phyloP scores from a whole-genome alignment of 371 early-diverging fungal species.

The Amoeboaphelidium occidentale region DNA sequence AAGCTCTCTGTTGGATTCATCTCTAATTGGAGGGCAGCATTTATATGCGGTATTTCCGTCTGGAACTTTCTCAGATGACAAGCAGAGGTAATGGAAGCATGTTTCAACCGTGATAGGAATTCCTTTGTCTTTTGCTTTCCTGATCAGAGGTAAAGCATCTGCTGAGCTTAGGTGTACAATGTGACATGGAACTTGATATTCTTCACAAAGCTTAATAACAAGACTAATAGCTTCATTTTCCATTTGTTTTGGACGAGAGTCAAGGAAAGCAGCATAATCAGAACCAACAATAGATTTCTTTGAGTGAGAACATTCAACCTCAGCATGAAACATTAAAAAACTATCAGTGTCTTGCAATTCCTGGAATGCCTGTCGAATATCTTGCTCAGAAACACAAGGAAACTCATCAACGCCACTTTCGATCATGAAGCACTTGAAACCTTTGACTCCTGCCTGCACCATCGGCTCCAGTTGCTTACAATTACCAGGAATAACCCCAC shows the following conservation, averaged over 20 bases:
- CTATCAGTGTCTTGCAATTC: slow-evolving; percentile 14
- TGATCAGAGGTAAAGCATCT: slow-evolving; percentile 40
- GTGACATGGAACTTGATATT: slow-evolving; percentile 40
- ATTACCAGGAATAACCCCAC: slow-evolving; percentile 52
- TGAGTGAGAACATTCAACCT: slow-evolving; percentile 22
- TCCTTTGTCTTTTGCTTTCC: slow-evolving; percentile 38
- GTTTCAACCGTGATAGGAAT: slow-evolving; percentile 50
- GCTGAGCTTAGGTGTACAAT: slow-evolving; percentile 58
- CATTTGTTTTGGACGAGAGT: slow-evolving; percentile 36
- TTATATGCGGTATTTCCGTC: slow-evolving; percentile 51
- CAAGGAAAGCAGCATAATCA: slow-evolving; percentile 36
- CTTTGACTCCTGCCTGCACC: slow-evolving; percentile 38
- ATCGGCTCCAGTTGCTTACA: slow-evolving; percentile 26
- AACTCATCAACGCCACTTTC: slow-evolving; percentile 64
- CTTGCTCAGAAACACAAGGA: slow-evolving; percentile 42
- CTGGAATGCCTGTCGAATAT: slow-evolving; percentile 38
- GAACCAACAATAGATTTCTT: too few species aligned
- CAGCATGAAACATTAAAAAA: slow-evolving; percentile 51
- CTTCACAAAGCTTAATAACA: slow-evolving; percentile 35
- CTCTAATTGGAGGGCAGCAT: slow-evolving; percentile 64
- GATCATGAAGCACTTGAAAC: slow-evolving; percentile 61
- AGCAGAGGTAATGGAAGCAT: slow-evolving; percentile 49
- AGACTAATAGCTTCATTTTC: slow-evolving; percentile 45
- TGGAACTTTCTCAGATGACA: slow-evolving; percentile 38
- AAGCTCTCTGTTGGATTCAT: slow-evolving; percentile 32